A percentile compares a stretch with the other conserved stretches of the same genome.
These are phyloP conservation scores for Pseudopyrenochaeta lycopersici DNA, from an alignment of 2,329 filamentous ascomycete genomes.

Conservation along the genomic window DNA sequence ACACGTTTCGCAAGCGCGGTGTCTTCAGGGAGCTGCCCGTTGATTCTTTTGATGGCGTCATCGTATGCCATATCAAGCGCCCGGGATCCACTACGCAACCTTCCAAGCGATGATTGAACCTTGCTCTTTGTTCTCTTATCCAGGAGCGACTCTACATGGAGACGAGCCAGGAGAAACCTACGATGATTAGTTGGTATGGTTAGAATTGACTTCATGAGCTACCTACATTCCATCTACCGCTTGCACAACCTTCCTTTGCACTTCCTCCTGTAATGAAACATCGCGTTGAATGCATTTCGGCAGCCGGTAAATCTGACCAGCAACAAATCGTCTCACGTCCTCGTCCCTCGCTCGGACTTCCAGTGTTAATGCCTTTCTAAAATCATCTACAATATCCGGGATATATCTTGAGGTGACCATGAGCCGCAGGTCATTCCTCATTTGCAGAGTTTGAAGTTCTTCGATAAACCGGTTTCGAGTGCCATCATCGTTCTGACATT, in stretches of 20 bases:
- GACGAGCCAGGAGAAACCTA: no score
- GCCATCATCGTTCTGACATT: conserved; percentile 31
- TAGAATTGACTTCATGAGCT: no score
- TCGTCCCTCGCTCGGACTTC: conserved; percentile 29
- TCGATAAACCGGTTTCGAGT: conserved; percentile 10
- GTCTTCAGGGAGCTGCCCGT: conserved; percentile 44
- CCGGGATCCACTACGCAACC: conserved; percentile 2
- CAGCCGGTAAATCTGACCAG: conserved; percentile 21
- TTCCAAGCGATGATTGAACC: background rate
- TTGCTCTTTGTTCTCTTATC: background rate
- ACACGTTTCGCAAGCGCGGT: conserved; percentile 47
- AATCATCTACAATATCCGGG: no score
- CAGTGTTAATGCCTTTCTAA: conserved; percentile 4
- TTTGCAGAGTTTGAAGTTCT: conserved; percentile 3
- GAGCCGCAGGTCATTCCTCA: conserved; percentile 1
- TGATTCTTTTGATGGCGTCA: conserved; percentile 44
- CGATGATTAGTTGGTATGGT: no score
- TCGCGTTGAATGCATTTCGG: conserved; percentile 23
- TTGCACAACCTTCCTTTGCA: conserved; percentile 4
- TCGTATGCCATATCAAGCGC: conserved; percentile 15
- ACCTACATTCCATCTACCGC: no score
- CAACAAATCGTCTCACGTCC: conserved; percentile 29
- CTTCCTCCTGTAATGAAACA: conserved; percentile 13
- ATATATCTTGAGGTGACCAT: conserved; percentile 11
- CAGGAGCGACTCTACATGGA: no score